A percentile compares a stretch with the other conserved stretches of the same genome.
Conservation (phyloP, 768 basidiomycete species). For the Dentipellis sp. region DNA sequence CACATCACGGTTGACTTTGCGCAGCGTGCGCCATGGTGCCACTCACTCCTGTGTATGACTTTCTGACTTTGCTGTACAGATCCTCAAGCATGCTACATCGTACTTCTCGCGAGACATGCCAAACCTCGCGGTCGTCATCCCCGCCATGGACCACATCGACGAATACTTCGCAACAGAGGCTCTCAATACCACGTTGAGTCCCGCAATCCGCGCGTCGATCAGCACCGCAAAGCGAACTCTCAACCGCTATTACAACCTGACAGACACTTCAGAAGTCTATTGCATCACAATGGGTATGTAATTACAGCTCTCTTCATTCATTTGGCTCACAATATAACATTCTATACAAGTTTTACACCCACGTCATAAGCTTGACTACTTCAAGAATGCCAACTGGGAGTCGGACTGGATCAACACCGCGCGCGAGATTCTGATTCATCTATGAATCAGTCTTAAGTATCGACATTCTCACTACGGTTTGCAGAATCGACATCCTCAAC, state of each 20-base stretch:
- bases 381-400: slow-evolving; percentile 4
- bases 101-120: slow-evolving; percentile 18
- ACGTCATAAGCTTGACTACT: slow-evolving; percentile 6
- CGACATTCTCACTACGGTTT: too few relatives aligned
- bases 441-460: too few relatives aligned
- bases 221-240: slow-evolving; percentile 19
- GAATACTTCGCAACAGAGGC: slow-evolving; percentile 3
- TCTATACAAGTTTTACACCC: slow-evolving; percentile 6
- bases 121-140: slow-evolving; percentile 20
- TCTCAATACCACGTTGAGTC: neutral
- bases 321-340: neutral
- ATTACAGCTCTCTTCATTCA: neutral
- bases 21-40: too few relatives aligned
- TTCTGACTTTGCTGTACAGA: neutral
- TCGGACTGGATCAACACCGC: slow-evolving; percentile 4
- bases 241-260: slow-evolving; percentile 25
- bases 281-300: slow-evolving; percentile 26
- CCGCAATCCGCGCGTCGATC: slow-evolving; percentile 17
- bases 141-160: slow-evolving; percentile 18
- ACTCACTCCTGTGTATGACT: neutral
- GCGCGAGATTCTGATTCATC: too few relatives aligned
- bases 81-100: slow-evolving; percentile 16
- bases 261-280: slow-evolving; percentile 23
- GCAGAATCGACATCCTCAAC: too few relatives aligned
- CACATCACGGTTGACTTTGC: neutral